phyloP scores from a whole-genome alignment of 129 eudicot species.

The Chrysanthemum makinoi region DNA sequence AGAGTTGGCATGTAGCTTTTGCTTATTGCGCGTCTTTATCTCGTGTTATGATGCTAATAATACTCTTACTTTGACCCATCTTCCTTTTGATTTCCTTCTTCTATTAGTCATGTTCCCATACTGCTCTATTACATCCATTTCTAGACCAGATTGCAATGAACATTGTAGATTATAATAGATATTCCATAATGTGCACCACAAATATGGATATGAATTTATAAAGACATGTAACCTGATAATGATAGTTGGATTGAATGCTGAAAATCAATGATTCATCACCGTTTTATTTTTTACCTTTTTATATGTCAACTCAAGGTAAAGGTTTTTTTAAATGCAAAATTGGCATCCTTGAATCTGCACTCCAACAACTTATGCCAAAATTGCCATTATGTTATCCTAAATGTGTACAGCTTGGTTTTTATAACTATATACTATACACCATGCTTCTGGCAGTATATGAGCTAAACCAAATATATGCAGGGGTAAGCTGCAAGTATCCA shows the following conservation, averaged over 20 bases:
- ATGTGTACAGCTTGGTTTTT: not conserved
- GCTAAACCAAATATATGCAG: not conserved
- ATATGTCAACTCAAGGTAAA: not conserved
- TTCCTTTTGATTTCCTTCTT: too few species aligned
- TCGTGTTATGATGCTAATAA: too few species aligned
- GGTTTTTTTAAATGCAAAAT: not conserved
- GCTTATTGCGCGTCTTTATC: too few species aligned
- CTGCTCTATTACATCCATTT: too few species aligned
- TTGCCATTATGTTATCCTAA: not conserved
- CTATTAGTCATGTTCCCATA: too few species aligned
- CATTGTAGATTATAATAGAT: not conserved
- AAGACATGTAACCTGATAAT: not conserved
- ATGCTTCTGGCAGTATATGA: constrained; percentile 8
- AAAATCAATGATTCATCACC: not conserved
- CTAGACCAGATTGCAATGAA: too few species aligned
- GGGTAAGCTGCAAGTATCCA: constrained; percentile 6
- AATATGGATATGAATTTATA: not conserved
- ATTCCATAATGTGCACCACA: not conserved
- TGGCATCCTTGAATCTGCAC: constrained; percentile 13
- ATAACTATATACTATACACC: not conserved
- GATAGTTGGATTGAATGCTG: constrained; percentile 2
- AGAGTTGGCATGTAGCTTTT: constrained; percentile 13
- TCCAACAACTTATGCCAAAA: not conserved
- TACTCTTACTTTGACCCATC: too few species aligned
- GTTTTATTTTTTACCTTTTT: not conserved